phyloP scores from a whole-genome alignment of 176 grass and related monocot genomes.

The Eremochloa ophiuroides region DNA sequence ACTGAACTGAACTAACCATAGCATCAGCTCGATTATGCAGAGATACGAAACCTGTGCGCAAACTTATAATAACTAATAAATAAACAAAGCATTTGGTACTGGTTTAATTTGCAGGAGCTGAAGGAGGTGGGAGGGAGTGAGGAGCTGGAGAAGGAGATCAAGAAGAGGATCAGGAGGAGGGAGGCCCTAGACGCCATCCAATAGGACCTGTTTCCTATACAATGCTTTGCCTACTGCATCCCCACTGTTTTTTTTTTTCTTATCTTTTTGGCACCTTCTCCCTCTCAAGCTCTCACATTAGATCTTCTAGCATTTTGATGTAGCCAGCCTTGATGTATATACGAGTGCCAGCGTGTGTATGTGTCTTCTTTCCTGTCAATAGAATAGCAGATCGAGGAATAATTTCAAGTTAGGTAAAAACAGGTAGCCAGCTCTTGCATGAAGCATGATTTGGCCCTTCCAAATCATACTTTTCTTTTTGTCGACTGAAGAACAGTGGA shows the following conservation, averaged over 20 bases:
- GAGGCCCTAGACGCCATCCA: conserved; percentile 17
- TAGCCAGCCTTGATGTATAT: not conserved
- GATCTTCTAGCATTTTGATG: not conserved
- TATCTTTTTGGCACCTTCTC: not conserved
- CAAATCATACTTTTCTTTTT: not conserved
- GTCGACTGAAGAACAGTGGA: not conserved
- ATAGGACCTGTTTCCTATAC: conserved; percentile 1
- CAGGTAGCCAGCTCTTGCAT: not conserved
- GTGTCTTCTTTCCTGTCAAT: not conserved
- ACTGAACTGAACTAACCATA: not conserved
- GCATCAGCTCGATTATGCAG: not conserved
- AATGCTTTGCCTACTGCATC: not conserved
- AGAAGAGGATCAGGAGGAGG: conserved; percentile 62
- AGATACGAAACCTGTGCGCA: not conserved
- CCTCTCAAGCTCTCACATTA: not conserved
- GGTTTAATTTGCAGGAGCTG: conserved; percentile 51
- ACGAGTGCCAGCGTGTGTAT: not conserved
- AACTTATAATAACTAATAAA: not conserved
- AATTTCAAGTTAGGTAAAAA: not conserved
- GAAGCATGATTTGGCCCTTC: not conserved
- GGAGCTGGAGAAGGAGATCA: conserved; percentile 86
- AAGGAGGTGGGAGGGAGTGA: conserved; percentile 77
- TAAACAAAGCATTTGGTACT: not conserved
- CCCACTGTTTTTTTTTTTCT: not conserved
- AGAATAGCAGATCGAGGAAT: not conserved